phyloP scores from a whole-genome alignment of 768 basidiomycete genomes.

The Suillus fuscotomentosus region DNA sequence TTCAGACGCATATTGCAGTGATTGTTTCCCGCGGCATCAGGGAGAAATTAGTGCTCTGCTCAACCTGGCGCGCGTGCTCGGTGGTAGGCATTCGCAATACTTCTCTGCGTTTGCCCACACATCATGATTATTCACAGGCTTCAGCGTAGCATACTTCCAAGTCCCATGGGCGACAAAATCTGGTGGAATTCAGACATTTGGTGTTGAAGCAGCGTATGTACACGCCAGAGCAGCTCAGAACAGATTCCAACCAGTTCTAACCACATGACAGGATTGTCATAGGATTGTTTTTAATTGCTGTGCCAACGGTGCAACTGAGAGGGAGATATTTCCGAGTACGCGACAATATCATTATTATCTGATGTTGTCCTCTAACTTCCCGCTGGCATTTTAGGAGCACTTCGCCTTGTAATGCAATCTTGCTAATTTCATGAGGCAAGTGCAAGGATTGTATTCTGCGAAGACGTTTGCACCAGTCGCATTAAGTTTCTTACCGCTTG shows the following conservation, averaged over 20 bases:
- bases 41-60: slow-evolving; percentile 41
- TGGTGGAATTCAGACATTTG: slow-evolving; percentile 35
- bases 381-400: background rate
- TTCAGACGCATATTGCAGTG: slow-evolving; percentile 38
- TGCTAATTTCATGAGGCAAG: background rate
- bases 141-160: slow-evolving; percentile 40
- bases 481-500: background rate
- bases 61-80: slow-evolving; percentile 37
- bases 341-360: slow-evolving; percentile 1
- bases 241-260: background rate
- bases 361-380: background rate
- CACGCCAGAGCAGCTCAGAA: background rate
- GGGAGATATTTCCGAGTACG: slow-evolving; percentile 35
- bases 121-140: slow-evolving; percentile 18
- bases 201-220: slow-evolving; percentile 38
- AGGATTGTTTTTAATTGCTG: slow-evolving; percentile 34
- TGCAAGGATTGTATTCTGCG: background rate
- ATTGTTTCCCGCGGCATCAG: slow-evolving; percentile 36
- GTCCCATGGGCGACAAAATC: slow-evolving; percentile 37
- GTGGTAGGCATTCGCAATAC: slow-evolving; percentile 19
- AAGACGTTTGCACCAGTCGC: background rate
- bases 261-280: slow-evolving; percentile 24
- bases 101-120: background rate
- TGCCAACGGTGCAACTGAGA: slow-evolving; percentile 35
- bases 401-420: background rate